Evolutionary conservation across 2,329 filamentous ascomycete genomes (phyloP).

Genomic region (Botrytis paeoniae): DNA sequence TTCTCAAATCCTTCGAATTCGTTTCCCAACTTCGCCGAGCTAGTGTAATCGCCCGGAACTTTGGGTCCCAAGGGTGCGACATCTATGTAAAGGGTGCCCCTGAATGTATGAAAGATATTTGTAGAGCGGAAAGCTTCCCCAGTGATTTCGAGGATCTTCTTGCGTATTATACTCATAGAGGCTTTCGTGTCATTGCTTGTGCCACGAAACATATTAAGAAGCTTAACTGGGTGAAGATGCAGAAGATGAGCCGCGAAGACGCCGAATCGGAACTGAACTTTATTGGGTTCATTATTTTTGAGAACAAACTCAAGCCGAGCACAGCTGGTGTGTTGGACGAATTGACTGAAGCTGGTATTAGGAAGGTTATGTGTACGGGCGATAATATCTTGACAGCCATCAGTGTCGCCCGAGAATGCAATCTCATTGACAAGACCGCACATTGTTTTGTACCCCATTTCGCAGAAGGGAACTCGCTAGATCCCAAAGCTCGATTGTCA

Average conservation of each 20-base stretch:
- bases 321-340: slow-evolving; percentile 80
- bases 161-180: slow-evolving; percentile 88
- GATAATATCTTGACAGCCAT: slow-evolving; percentile 98
- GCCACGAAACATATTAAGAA: slow-evolving; percentile 85
- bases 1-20: slow-evolving; percentile 90
- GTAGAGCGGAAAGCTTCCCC: slow-evolving; percentile 78
- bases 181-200: slow-evolving; percentile 94
- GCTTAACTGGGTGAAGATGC: slow-evolving; percentile 88
- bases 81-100: slow-evolving; percentile 96
- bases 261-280: slow-evolving; percentile 84
- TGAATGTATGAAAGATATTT: slow-evolving; percentile 95
- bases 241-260: slow-evolving; percentile 86
- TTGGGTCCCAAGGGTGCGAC: slow-evolving; percentile 78
- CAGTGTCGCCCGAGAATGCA: slow-evolving; percentile 88
- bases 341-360: slow-evolving; percentile 77
- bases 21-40: slow-evolving; percentile 87
- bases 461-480: slow-evolving; percentile 70
- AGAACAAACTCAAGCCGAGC: slow-evolving; percentile 93
- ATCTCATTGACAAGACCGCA: slow-evolving; percentile 72
- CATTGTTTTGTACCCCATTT: slow-evolving; percentile 95
- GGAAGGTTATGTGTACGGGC: slow-evolving; percentile 93
- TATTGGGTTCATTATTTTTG: slow-evolving; percentile 94
- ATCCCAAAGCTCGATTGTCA: slow-evolving; percentile 67
- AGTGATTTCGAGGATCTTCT: slow-evolving; percentile 86
- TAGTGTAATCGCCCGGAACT: slow-evolving; percentile 87